phyloP scores from a whole-genome alignment of 805 yeast species.

The Wickerhamomyces xylosicus region DNA sequence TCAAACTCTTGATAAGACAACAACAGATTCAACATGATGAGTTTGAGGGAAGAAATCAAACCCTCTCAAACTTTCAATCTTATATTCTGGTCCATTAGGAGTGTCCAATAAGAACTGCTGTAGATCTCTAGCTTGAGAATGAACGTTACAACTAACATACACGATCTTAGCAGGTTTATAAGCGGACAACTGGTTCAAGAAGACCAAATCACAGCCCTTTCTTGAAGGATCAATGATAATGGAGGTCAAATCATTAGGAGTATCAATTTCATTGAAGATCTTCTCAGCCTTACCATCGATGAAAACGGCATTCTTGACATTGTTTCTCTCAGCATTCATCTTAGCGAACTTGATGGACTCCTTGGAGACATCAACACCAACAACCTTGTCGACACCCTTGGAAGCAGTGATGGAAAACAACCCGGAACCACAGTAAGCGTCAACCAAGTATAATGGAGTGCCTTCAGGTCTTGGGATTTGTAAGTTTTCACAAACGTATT shows the following conservation, averaged over 20 bases:
- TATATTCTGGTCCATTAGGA: constrained; percentile 48
- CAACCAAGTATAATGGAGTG: constrained; percentile 64
- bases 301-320: constrained; percentile 69
- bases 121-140: constrained; percentile 92
- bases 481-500: constrained; percentile 68
- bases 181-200: constrained; percentile 73
- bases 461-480: constrained; percentile 29
- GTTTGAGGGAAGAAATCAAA: constrained; percentile 97
- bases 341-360: constrained; percentile 86
- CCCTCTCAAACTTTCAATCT: constrained; percentile 77
- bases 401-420: constrained; percentile 84
- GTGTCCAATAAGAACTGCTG: constrained; percentile 71
- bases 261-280: constrained; percentile 68
- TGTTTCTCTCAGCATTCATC: constrained; percentile 67
- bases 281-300: constrained; percentile 89
- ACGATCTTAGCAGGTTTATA: constrained; percentile 81
- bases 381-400: constrained; percentile 66
- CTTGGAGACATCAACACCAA: constrained; percentile 91
- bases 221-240: constrained; percentile 96
- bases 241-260: constrained; percentile 69
- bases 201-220: constrained; percentile 89
- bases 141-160: constrained; percentile 96
- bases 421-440: constrained; percentile 96
- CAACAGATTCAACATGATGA: constrained; percentile 84
- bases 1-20: constrained; percentile 42